Conservation (phyloP, 345 rosid species). For the Nasturtium officinale region DNA sequence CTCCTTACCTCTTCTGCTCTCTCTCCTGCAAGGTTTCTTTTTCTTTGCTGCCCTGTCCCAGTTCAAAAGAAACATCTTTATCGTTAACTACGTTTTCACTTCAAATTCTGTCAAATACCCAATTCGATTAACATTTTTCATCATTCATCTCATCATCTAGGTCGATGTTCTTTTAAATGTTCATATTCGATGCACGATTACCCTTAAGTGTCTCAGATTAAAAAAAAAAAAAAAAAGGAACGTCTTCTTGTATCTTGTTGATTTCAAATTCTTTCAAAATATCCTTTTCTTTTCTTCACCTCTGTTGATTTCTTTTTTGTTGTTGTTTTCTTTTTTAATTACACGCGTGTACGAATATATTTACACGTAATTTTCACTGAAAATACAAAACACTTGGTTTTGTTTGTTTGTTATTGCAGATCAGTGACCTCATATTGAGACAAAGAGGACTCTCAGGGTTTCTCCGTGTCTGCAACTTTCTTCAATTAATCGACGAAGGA, state of each 20-base stretch:
- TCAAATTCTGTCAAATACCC: constrained; percentile 6
- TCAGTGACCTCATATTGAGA: constrained; percentile 56
- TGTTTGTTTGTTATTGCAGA: constrained; percentile 44
- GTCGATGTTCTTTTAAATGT: constrained; percentile 1
- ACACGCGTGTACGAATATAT: constrained; percentile 32
- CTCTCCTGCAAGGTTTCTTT: constrained; percentile 98
- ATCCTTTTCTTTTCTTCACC: background rate
- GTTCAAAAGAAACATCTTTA: background rate
- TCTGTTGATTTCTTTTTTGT: background rate
- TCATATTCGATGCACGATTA: background rate
- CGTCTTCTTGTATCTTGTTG: too few relatives aligned
- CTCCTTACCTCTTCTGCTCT: constrained; percentile 72
- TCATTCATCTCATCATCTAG: too few relatives aligned
- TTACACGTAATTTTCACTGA: constrained; percentile 15
- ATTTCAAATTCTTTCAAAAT: background rate
- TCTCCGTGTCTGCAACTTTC: constrained; percentile 63
- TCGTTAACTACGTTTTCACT: constrained; percentile 4
- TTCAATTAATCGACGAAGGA: constrained; percentile 61
- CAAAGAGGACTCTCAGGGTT: constrained; percentile 64
- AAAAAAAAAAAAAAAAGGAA: too few relatives aligned
- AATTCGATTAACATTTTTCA: background rate
- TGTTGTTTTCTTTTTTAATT: constrained; percentile 1
- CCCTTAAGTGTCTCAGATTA: background rate
- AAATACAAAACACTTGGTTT: background rate
- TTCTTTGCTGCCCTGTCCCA: too few relatives aligned